A percentile compares a stretch with the other conserved stretches of the same genome.
Conservation (phyloP, 495 filamentous ascomycete genomes). For the Xylaria longipes region DNA sequence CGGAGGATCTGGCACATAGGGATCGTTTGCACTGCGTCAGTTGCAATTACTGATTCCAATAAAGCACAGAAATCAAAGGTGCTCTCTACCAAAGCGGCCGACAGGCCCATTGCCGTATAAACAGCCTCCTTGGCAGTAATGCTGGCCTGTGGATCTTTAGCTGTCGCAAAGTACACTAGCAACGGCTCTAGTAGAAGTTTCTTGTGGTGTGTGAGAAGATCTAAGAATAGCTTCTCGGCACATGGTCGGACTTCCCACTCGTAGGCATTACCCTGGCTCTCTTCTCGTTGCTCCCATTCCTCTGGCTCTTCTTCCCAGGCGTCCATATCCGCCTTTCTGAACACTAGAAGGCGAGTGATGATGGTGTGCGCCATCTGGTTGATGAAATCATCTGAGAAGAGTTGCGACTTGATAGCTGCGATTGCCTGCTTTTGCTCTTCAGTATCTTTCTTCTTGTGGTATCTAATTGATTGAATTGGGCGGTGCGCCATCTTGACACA, state of each 20-base stretch:
- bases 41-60: conserved; percentile 72
- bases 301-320: conserved; percentile 93
- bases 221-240: conserved; percentile 91
- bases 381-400: conserved; percentile 78
- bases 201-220: conserved; percentile 87
- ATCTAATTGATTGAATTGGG: conserved; percentile 80
- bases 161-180: conserved; percentile 75
- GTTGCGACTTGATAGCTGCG: conserved; percentile 66
- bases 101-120: conserved; percentile 89
- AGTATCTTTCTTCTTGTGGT: conserved; percentile 71
- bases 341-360: conserved; percentile 86
- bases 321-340: conserved; percentile 81
- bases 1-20: conserved; percentile 86
- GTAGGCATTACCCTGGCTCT: conserved; percentile 78
- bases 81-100: conserved; percentile 73
- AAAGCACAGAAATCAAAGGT: conserved; percentile 82
- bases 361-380: conserved; percentile 79
- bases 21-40: conserved; percentile 77
- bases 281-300: conserved; percentile 88
- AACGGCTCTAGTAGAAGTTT: conserved; percentile 75
- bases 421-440: conserved; percentile 70
- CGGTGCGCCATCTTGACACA: conserved; percentile 84
- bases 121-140: conserved; percentile 89
- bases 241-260: conserved; percentile 90
- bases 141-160: conserved; percentile 69